phyloP scores from a whole-genome alignment of 2,329 filamentous ascomycete species.

The Aphanoascus verrucosus region DNA sequence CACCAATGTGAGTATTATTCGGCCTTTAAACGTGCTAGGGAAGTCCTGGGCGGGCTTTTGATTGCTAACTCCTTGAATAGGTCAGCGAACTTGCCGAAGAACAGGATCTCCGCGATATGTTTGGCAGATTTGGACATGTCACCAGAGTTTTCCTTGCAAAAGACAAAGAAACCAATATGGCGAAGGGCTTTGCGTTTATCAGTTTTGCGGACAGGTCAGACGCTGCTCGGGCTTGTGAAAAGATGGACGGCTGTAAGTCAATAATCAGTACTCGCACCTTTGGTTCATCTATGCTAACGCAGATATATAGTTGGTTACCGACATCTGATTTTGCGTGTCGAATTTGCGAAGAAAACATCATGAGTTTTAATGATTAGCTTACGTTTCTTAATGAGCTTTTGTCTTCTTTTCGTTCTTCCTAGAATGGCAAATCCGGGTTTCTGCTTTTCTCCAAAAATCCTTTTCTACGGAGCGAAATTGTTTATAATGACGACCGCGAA shows the following conservation, averaged over 20 bases:
- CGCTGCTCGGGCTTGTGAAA: slow-evolving; percentile 83
- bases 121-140: slow-evolving; percentile 92
- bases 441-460: slow-evolving; percentile 10
- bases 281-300: slow-evolving; percentile 11
- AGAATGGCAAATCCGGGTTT: background rate
- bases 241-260: slow-evolving; percentile 82
- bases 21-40: background rate
- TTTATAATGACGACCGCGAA: slow-evolving; percentile 14
- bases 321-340: slow-evolving; percentile 43
- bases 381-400: slow-evolving; percentile 2
- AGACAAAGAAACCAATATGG: slow-evolving; percentile 88
- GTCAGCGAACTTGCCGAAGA: slow-evolving; percentile 97
- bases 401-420: slow-evolving; percentile 13
- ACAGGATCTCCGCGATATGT: slow-evolving; percentile 89
- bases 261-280: background rate
- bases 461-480: slow-evolving; percentile 10
- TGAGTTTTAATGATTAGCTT: slow-evolving; percentile 11
- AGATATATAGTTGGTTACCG: slow-evolving; percentile 39
- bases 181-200: slow-evolving; percentile 98
- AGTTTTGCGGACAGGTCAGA: slow-evolving; percentile 85
- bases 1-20: slow-evolving; percentile 67
- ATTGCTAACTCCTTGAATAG: slow-evolving; percentile 37
- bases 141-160: slow-evolving; percentile 96
- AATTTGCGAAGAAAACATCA: slow-evolving; percentile 41
- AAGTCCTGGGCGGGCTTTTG: background rate